A percentile compares a stretch with the other conserved stretches of the same genome.
phyloP scores from a whole-genome alignment of 805 yeast genomes.

The Wickerhamiella kazuoi region DNA sequence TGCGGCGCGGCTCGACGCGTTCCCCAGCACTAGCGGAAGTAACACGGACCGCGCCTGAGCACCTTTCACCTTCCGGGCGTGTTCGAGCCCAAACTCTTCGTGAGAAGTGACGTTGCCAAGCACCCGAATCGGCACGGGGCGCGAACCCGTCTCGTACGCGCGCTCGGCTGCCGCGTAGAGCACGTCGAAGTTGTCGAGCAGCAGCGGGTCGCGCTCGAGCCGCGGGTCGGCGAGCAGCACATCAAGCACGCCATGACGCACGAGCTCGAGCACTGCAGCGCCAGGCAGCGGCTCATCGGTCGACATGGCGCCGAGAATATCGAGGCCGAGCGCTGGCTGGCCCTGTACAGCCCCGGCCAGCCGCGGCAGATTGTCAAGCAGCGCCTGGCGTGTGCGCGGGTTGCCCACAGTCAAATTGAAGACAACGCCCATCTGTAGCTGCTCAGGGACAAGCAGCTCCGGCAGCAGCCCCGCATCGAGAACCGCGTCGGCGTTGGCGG shows the following conservation, averaged over 20 bases:
- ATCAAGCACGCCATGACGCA: slow-evolving; percentile 1
- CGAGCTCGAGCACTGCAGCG: not conserved
- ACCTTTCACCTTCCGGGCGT: not conserved
- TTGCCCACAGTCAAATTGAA: slow-evolving; percentile 1
- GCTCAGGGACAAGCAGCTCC: slow-evolving; percentile 1
- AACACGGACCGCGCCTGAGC: slow-evolving; percentile 1
- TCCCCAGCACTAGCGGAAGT: slow-evolving; percentile 2
- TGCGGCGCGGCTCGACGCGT: slow-evolving; percentile 2
- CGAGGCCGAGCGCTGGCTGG: not conserved
- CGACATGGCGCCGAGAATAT: not conserved
- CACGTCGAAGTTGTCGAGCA: slow-evolving; percentile 2
- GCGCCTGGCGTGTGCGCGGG: not conserved
- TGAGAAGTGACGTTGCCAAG: slow-evolving; percentile 5
- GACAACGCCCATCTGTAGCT: slow-evolving; percentile 1
- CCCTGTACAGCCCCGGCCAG: not conserved
- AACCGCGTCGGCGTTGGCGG: slow-evolving; percentile 1
- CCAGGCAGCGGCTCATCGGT: not conserved
- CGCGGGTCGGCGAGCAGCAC: slow-evolving; percentile 2
- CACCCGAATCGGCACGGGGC: not conserved
- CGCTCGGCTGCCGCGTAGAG: slow-evolving; percentile 1
- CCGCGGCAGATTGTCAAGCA: not conserved
- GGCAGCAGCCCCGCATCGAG: not conserved
- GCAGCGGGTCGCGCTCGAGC: slow-evolving; percentile 1
- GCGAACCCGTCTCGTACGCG: slow-evolving; percentile 1
- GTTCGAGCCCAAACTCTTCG: not conserved